phyloP scores from a whole-genome alignment of 768 basidiomycete genomes.

The Pulveroboletus sp. region DNA sequence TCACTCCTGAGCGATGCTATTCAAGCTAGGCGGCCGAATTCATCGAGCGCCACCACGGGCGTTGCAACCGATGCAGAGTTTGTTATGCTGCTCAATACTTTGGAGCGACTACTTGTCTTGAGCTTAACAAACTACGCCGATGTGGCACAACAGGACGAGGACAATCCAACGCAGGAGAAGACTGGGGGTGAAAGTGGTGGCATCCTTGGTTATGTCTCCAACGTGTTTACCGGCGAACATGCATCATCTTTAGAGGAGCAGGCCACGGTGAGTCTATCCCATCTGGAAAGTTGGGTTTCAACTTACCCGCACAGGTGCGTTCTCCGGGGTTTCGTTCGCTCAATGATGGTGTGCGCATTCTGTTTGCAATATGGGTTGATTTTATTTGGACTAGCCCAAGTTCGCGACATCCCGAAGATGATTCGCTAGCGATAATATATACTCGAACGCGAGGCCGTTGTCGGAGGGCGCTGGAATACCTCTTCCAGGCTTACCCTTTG shows the following conservation, averaged over 20 bases:
- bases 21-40: conserved; percentile 36
- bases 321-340: conserved; percentile 75
- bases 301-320: conserved; percentile 39
- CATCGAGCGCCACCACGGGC: conserved; percentile 40
- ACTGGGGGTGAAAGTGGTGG: conserved; percentile 52
- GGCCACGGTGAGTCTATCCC: conserved; percentile 43
- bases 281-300: background rate
- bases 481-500: conserved; percentile 74
- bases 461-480: conserved; percentile 74
- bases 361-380: conserved; percentile 72
- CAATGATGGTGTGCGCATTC: conserved; percentile 73
- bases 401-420: conserved; percentile 53
- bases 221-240: conserved; percentile 80
- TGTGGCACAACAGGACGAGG: conserved; percentile 49
- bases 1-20: conserved; percentile 52
- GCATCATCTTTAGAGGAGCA: conserved; percentile 48
- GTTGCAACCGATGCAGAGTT: conserved; percentile 75
- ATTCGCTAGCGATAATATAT: conserved; percentile 64
- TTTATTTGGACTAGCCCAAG: conserved; percentile 46
- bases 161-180: conserved; percentile 49
- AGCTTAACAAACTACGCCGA: conserved; percentile 60
- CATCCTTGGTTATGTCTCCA: conserved; percentile 85
- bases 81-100: conserved; percentile 74
- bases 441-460: conserved; percentile 63
- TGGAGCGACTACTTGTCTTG: conserved; percentile 78